These are phyloP conservation scores for Knufia fluminis DNA, from an alignment of 2,329 filamentous ascomycete species.

Conservation along the genomic window DNA sequence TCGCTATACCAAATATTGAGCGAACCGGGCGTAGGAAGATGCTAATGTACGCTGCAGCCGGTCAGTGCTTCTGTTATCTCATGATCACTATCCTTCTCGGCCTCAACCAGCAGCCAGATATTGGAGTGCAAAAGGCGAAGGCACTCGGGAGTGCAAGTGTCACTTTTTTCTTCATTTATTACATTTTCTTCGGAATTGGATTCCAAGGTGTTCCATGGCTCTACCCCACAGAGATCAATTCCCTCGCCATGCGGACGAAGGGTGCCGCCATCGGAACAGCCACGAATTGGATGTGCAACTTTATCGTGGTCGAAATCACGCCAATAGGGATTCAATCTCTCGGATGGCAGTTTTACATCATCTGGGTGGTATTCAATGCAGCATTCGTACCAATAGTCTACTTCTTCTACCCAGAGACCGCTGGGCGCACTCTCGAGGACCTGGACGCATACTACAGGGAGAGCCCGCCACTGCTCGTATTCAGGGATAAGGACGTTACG, in stretches of 20 bases:
- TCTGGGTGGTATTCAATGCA: conserved; percentile 38
- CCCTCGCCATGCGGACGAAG: conserved; percentile 40
- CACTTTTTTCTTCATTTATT: conserved; percentile 47
- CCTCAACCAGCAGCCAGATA: conserved; percentile 33
- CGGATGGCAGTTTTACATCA: conserved; percentile 37
- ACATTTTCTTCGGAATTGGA: conserved; percentile 45
- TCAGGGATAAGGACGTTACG: conserved; percentile 40
- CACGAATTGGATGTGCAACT: conserved; percentile 39
- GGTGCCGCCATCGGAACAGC: conserved; percentile 42
- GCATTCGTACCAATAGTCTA: conserved; percentile 42
- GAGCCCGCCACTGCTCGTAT: conserved; percentile 37
- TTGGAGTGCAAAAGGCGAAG: conserved; percentile 13
- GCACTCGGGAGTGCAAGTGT: too few species aligned
- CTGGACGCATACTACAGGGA: conserved; percentile 32
- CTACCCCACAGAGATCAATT: conserved; percentile 44
- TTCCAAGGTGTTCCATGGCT: conserved; percentile 41
- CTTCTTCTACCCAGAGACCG: conserved; percentile 31
- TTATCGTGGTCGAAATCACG: conserved; percentile 34
- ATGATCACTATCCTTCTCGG: conserved; percentile 44
- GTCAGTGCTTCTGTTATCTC: conserved; percentile 44
- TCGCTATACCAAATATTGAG: conserved; percentile 42
- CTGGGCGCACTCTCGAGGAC: conserved; percentile 27
- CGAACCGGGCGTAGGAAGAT: conserved; percentile 48
- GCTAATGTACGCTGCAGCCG: conserved; percentile 48
- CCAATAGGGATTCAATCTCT: conserved; percentile 36